Percentiles rank a stretch among this genome's conserved stretches.
Evolutionary conservation across 192 early-diverging fungal species (phyloP).

Genomic region (Backusella liffmaniae): DNA sequence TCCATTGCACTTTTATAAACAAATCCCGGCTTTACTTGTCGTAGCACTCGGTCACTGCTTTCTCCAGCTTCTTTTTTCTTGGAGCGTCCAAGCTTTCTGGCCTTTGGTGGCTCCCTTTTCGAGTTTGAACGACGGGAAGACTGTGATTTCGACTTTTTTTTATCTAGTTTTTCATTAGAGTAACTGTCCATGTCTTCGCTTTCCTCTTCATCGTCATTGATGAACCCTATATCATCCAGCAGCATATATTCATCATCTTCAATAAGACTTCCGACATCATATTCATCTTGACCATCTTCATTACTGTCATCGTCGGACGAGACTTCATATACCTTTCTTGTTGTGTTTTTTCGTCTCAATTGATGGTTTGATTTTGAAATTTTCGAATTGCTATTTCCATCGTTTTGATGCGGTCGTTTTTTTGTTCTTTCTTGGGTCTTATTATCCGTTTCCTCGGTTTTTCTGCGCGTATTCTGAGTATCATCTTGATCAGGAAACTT

Average conservation of each 20-base stretch:
- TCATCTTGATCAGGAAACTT: not conserved
- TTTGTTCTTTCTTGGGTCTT: too few species aligned
- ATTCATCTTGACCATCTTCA: not conserved
- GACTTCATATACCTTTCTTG: not conserved
- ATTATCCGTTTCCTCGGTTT: too few species aligned
- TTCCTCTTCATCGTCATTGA: not conserved
- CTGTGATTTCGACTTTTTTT: not conserved
- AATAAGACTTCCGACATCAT: too few species aligned
- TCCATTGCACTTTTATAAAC: not conserved
- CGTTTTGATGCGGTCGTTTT: not conserved
- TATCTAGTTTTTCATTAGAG: not conserved
- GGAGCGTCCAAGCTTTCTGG: too few species aligned
- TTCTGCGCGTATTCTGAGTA: not conserved
- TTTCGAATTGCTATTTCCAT: not conserved
- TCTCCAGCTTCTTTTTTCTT: not conserved
- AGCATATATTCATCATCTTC: not conserved
- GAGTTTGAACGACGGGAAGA: too few species aligned
- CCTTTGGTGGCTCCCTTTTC: too few species aligned
- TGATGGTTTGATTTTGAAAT: not conserved
- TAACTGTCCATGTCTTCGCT: not conserved
- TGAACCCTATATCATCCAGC: not conserved
- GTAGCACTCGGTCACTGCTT: not conserved
- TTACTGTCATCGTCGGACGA: not conserved
- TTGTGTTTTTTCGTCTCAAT: not conserved
- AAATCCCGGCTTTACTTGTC: not conserved